A percentile compares a stretch with the other conserved stretches of the same genome.
phyloP scores from a whole-genome alignment of 2,329 filamentous ascomycete genomes.

The Gremmenia infestans region DNA sequence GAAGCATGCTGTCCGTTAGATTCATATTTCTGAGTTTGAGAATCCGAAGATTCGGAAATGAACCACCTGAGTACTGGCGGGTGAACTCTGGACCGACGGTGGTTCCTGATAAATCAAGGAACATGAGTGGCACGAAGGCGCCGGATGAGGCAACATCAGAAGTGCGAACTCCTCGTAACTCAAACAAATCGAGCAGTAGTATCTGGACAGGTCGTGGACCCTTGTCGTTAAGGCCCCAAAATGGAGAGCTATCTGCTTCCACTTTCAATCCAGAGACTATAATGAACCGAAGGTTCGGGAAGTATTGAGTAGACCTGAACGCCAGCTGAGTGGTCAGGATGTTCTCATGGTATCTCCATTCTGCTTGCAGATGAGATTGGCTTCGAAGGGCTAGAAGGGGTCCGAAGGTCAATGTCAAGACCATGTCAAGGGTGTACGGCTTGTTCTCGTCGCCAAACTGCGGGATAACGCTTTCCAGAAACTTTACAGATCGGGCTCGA shows the following conservation, averaged over 20 bases:
- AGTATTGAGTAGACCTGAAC: background rate
- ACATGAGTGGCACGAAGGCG: background rate
- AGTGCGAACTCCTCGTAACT: background rate
- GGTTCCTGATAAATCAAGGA: background rate
- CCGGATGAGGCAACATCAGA: background rate
- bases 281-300: conserved; percentile 36
- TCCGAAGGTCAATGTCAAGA: background rate
- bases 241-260: background rate
- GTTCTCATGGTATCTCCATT: conserved; percentile 3
- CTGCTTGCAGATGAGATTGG: conserved; percentile 36
- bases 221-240: background rate
- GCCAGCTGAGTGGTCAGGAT: background rate
- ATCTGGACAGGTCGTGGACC: background rate
- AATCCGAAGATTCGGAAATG: conserved; percentile 44
- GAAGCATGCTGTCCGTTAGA: conserved; percentile 38
- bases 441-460: background rate
- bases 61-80: conserved; percentile 14
- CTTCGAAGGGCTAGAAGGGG: conserved; percentile 18
- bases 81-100: background rate
- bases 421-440: background rate
- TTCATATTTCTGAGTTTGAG: conserved; percentile 46
- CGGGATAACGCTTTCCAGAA: background rate
- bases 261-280: conserved; percentile 43
- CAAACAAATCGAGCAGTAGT: background rate
- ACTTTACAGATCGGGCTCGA: background rate